Evolutionary conservation across 495 filamentous ascomycete genomes (phyloP).

Genomic region (Symbiotaphrina buchneri): DNA sequence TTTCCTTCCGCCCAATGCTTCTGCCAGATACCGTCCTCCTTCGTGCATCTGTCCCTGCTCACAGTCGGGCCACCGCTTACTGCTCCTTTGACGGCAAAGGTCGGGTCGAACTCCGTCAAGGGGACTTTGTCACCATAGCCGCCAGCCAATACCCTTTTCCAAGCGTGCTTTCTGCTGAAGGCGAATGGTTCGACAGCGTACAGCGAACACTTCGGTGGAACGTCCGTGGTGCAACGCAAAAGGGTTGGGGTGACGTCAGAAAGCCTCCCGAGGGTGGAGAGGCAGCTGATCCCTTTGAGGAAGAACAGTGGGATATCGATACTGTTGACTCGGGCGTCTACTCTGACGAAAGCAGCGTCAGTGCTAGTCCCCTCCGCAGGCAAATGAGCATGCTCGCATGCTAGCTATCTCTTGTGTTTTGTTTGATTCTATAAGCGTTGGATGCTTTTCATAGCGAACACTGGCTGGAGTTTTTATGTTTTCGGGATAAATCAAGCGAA

Average conservation of each 20-base stretch:
- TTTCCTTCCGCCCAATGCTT: conserved; percentile 96
- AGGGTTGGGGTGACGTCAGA: conserved; percentile 39
- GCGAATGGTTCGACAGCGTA: conserved; percentile 89
- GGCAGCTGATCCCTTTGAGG: conserved; percentile 19
- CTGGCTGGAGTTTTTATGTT: no score
- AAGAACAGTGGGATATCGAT: conserved; percentile 60
- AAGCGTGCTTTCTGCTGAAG: conserved; percentile 52
- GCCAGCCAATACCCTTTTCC: conserved; percentile 93
- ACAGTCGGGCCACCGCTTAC: conserved; percentile 78
- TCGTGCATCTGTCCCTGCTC: conserved; percentile 62
- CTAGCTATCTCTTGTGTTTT: no score
- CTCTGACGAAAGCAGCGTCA: conserved; percentile 1
- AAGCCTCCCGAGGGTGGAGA: conserved; percentile 12
- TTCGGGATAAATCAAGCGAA: no score
- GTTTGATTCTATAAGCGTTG: no score
- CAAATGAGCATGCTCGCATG: conserved; percentile 1
- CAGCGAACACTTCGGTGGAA: conserved; percentile 86
- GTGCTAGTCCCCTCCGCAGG: conserved; percentile 1
- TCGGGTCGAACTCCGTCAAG: conserved; percentile 70
- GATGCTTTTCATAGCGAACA: no score
- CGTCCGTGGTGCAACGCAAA: conserved; percentile 64
- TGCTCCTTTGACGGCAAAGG: conserved; percentile 94
- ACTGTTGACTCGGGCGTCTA: conserved; percentile 26
- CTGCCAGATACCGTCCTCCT: conserved; percentile 85
- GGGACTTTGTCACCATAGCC: conserved; percentile 85